phyloP scores from a whole-genome alignment of 2,329 filamentous ascomycete species.

The Rutstroemia sp. region DNA sequence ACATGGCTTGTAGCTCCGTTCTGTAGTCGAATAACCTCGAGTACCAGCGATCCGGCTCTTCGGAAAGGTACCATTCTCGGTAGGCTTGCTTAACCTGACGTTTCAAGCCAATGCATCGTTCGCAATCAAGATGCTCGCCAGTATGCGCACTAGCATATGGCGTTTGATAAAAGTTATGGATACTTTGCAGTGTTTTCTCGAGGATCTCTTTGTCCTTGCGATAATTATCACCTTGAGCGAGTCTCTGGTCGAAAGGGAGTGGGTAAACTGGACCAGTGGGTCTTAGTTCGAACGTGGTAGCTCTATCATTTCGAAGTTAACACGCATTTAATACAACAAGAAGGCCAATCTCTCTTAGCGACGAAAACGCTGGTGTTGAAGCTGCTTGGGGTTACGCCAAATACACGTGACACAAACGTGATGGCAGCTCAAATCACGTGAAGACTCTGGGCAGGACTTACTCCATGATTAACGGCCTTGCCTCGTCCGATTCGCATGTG shows the following conservation, averaged over 20 bases:
- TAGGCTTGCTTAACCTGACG: constrained; percentile 22
- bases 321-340: not conserved
- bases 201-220: constrained; percentile 18
- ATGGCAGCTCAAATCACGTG: constrained; percentile 4
- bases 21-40: constrained; percentile 14
- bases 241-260: constrained; percentile 19
- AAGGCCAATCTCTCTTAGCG: not conserved
- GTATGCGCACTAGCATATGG: constrained; percentile 16
- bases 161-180: constrained; percentile 14
- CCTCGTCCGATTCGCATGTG: not conserved
- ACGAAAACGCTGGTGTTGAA: no score
- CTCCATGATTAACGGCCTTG: not conserved
- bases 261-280: constrained; percentile 14
- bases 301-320: not conserved
- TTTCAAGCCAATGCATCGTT: constrained; percentile 19
- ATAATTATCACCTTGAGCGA: constrained; percentile 20
- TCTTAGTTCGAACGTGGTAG: constrained; percentile 3
- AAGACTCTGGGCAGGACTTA: not conserved
- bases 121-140: constrained; percentile 19
- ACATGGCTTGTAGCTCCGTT: constrained; percentile 16
- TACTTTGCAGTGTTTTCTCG: constrained; percentile 6
- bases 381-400: no score
- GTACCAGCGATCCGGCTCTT: constrained; percentile 21
- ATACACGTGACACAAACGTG: not conserved
- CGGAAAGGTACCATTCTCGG: constrained; percentile 22